These are phyloP conservation scores for Leishmania braziliensis DNA, from an alignment of 208 protist genomes.

Conservation along the genomic window DNA sequence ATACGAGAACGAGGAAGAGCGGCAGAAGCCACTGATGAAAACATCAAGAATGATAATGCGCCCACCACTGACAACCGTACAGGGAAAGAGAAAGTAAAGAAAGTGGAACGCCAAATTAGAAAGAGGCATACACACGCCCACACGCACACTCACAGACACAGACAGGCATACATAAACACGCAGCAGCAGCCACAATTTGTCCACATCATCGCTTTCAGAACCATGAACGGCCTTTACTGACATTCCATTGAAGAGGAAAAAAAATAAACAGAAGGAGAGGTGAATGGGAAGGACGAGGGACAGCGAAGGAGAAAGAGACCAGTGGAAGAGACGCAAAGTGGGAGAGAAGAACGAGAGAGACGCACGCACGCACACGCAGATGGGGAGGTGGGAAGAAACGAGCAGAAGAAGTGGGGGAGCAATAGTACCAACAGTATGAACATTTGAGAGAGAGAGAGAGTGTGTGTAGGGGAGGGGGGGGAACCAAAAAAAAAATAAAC, in stretches of 20 bases:
- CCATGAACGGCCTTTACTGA: not conserved
- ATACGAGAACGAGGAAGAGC: not conserved
- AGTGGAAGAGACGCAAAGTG: too few relatives aligned
- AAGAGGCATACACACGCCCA: not conserved
- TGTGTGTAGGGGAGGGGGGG: too few relatives aligned
- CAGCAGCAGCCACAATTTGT: not conserved
- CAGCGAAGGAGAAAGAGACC: too few relatives aligned
- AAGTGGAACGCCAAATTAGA: not conserved
- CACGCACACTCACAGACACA: not conserved
- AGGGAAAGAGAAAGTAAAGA: slow-evolving; percentile 10
- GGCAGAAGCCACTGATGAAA: not conserved
- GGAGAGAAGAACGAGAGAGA: not conserved
- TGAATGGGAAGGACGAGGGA: too few relatives aligned
- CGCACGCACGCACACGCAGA: not conserved
- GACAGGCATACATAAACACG: not conserved
- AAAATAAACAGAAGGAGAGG: not conserved
- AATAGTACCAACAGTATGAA: not conserved
- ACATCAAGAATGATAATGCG: not conserved
- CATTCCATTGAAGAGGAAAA: not conserved
- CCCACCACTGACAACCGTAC: not conserved
- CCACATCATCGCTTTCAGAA: not conserved
- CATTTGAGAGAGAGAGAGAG: not conserved
- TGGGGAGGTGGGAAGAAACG: not conserved
- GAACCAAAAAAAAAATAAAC: not conserved
- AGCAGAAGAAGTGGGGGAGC: not conserved